Evolutionary conservation across 208 protist genomes (phyloP), one percentile per base, ranked within the genome.

Genomic region (Endotrypanum monterogeii): DNA sequence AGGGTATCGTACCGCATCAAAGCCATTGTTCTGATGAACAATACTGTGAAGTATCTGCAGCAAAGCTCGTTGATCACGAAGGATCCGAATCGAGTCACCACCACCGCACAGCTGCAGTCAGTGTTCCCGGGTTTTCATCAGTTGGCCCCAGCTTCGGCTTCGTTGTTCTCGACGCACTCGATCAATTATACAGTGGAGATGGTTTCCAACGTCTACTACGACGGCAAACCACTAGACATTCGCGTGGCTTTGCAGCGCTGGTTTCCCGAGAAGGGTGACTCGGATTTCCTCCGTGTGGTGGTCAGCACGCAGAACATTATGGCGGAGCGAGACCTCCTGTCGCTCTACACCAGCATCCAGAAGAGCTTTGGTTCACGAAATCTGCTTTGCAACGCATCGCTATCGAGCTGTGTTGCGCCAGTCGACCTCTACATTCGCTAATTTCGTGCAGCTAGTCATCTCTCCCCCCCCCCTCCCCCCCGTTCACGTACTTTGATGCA

Each of bases 81-180:
- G 55, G 82, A 94, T 11, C 70, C 50, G 30, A 80, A 86, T 52
- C 89, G 89, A 20, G 73, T 96, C 41, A 80, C 79, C 2, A 92
- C 80, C 4, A 89, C 93, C 61, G 57, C 84, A 30, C 86, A 94
- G 76, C 65, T 96, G 61, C 88, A 93, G 70, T 83, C 76, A 23
- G 60, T 96, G 52, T 96, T 96, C 68, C 88, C 89, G 0, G 92
- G 89, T 23, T 94, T 96, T 72, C 79, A 92, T 54, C 61, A 80
- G 51, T 32, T 89, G 30, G 76, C 78, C 28, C 63, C 65, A 23
- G 73, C 78, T 5, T 54, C 65, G 28, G 57, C 61, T 1, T 81
- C 63, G 32, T 56, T 85, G 4, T 67, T 80, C 23, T n/a, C 86
- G 14, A 25, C 71, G 65, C 66, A 69, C 16, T 72, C 78, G 30